A percentile compares a stretch with the other conserved stretches of the same genome.
Evolutionary conservation across 1,284 basidiomycete species (phyloP).

Genomic region (Irpex lacteus): DNA sequence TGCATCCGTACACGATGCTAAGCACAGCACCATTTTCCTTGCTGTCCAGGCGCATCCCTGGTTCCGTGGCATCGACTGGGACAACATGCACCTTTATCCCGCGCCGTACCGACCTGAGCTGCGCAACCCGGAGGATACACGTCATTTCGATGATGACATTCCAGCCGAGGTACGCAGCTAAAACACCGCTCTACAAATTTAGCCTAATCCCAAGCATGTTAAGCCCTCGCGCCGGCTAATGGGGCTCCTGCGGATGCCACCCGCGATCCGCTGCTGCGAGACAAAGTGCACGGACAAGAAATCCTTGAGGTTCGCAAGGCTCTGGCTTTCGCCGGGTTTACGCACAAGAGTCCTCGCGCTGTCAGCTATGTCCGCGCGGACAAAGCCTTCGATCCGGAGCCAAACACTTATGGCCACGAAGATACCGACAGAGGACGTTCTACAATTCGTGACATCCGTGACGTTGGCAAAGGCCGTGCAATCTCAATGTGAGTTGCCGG

Average conservation of each 20-base stretch:
- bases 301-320: slow-evolving; percentile 90
- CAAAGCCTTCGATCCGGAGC: slow-evolving; percentile 60
- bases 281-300: slow-evolving; percentile 81
- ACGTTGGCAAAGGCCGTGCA: slow-evolving; percentile 64
- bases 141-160: slow-evolving; percentile 92
- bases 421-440: slow-evolving; percentile 58
- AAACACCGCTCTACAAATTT: background rate
- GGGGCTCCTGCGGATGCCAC: slow-evolving; percentile 81
- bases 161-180: slow-evolving; percentile 73
- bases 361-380: slow-evolving; percentile 74
- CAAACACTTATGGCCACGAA: slow-evolving; percentile 46
- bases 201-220: background rate
- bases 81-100: slow-evolving; percentile 72
- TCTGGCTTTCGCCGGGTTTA: slow-evolving; percentile 87
- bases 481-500: slow-evolving; percentile 60
- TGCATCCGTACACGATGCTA: slow-evolving; percentile 16
- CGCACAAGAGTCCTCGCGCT: slow-evolving; percentile 79
- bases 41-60: slow-evolving; percentile 71
- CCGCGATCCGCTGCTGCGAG: slow-evolving; percentile 82
- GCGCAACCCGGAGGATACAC: slow-evolving; percentile 75
- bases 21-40: slow-evolving; percentile 17
- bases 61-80: slow-evolving; percentile 86
- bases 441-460: slow-evolving; percentile 51
- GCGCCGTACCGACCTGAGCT: slow-evolving; percentile 91
- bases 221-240: slow-evolving; percentile 87